These are phyloP conservation scores for Sporothrix variecibatus DNA, from an alignment of 2,329 filamentous ascomycete species.

Conservation along the genomic window DNA sequence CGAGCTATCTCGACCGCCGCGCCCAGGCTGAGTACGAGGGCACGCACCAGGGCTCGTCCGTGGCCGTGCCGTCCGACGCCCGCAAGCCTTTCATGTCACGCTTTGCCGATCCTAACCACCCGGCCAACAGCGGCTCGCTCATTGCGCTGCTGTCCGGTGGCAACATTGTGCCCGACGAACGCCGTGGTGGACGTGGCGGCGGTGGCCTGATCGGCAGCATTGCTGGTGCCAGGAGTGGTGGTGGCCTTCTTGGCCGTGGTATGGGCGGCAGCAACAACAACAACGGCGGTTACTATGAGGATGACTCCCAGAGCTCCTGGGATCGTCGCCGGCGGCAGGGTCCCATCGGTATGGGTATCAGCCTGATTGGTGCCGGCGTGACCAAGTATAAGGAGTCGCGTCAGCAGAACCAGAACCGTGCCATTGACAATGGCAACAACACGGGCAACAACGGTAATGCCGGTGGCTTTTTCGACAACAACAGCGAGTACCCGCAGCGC, in stretches of 20 bases:
- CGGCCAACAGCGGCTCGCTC: conserved; percentile 51
- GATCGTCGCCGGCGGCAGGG: conserved; percentile 5
- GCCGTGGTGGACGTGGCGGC: conserved; percentile 20
- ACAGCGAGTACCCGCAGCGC: not conserved
- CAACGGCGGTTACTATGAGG: not conserved
- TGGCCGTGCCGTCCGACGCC: conserved; percentile 39
- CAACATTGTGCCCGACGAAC: conserved; percentile 32
- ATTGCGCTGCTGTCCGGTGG: conserved; percentile 51
- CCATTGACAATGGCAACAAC: not conserved
- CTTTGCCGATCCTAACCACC: conserved; percentile 54
- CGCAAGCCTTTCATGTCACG: conserved; percentile 46
- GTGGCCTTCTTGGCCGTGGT: conserved; percentile 2
- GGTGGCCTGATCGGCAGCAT: not conserved
- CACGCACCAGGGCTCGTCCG: conserved; percentile 45
- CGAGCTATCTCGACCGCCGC: conserved; percentile 51
- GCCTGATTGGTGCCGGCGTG: conserved; percentile 4
- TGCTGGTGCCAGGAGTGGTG: not conserved
- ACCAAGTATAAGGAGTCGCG: not conserved
- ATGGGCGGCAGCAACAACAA: not conserved
- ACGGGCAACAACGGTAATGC: not conserved
- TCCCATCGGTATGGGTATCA: conserved; percentile 5
- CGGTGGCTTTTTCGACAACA: not conserved
- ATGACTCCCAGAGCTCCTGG: conserved; percentile 23
- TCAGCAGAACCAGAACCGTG: not conserved
- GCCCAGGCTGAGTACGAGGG: conserved; percentile 48